A percentile compares a stretch with the other conserved stretches of the same genome.
phyloP scores from a whole-genome alignment of 345 rosid genomes.

The Alliaria petiolata region DNA sequence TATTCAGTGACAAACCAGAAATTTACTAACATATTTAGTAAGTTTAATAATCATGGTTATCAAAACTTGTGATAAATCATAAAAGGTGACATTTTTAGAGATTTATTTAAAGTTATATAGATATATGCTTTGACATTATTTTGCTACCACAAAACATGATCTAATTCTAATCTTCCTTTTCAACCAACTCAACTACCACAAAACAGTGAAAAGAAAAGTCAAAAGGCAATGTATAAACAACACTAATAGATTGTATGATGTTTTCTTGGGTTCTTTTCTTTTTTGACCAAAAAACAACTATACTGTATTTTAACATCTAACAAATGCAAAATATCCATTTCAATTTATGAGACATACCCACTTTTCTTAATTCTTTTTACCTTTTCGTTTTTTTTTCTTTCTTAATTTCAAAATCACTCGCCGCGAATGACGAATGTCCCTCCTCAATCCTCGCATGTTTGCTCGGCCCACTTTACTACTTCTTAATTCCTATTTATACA shows the following conservation, averaged over 20 bases:
- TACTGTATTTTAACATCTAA: background rate
- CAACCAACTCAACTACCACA: slow-evolving; percentile 36
- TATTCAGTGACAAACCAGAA: background rate
- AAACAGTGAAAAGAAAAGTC: slow-evolving; percentile 6
- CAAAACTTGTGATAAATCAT: slow-evolving; percentile 1
- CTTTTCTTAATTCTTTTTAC: background rate
- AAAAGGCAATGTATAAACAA: background rate
- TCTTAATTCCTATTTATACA: slow-evolving; percentile 27
- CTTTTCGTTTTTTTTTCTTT: background rate
- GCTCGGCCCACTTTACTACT: slow-evolving; percentile 7
- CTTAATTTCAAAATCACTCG: background rate
- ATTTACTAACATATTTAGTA: background rate
- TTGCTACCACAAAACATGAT: slow-evolving; percentile 19
- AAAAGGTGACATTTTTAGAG: background rate
- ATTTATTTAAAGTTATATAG: background rate
- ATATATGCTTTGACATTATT: background rate
- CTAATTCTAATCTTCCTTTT: background rate
- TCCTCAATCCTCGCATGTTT: slow-evolving; percentile 65
- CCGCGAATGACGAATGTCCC: slow-evolving; percentile 30
- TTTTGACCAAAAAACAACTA: slow-evolving; percentile 4
- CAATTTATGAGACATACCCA: slow-evolving; percentile 3
- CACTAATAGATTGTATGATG: background rate
- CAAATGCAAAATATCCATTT: background rate
- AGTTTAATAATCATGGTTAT: background rate
- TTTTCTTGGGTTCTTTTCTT: slow-evolving; percentile 1